A percentile compares a stretch with the other conserved stretches of the same genome.
These are phyloP conservation scores for Triticum monococcum DNA, from an alignment of 176 grass and related monocot species.

Conservation along the genomic window DNA sequence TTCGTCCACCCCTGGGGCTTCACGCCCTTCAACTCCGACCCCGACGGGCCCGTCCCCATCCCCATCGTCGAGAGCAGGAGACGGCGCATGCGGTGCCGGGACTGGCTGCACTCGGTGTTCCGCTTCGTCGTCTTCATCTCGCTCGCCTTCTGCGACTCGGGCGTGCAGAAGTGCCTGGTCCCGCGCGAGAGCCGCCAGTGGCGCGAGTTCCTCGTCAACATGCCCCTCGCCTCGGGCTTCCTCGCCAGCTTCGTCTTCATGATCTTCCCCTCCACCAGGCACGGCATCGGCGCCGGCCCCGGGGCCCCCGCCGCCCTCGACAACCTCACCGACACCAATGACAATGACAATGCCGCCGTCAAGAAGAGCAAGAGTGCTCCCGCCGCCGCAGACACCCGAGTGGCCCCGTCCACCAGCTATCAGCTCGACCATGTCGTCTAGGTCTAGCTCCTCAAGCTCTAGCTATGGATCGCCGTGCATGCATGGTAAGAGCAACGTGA, in stretches of 20 bases:
- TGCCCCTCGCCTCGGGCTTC: slow-evolving; percentile 32
- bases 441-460: too few relatives aligned
- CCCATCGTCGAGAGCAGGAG: not conserved
- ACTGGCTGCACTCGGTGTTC: slow-evolving; percentile 36
- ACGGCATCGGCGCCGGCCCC: slow-evolving; percentile 27
- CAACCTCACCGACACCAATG: too few relatives aligned
- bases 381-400: too few relatives aligned
- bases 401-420: too few relatives aligned
- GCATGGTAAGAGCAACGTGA: too few relatives aligned
- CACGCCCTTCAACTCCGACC: slow-evolving; percentile 9
- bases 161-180: slow-evolving; percentile 39
- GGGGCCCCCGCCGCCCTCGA: too few relatives aligned
- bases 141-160: slow-evolving; percentile 26
- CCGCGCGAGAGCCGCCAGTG: not conserved
- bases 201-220: slow-evolving; percentile 39
- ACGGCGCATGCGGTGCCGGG: not conserved
- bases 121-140: slow-evolving; percentile 25
- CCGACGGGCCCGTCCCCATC: too few relatives aligned
- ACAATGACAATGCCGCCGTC: too few relatives aligned
- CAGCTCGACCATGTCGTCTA: too few relatives aligned
- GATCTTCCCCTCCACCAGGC: slow-evolving; percentile 38
- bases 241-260: slow-evolving; percentile 42
- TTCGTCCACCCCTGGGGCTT: too few relatives aligned
- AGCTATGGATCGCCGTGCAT: too few relatives aligned
- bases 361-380: too few relatives aligned